Evolutionary conservation across 495 filamentous ascomycete species (phyloP).

Genomic region (Penicillium flavigenum): DNA sequence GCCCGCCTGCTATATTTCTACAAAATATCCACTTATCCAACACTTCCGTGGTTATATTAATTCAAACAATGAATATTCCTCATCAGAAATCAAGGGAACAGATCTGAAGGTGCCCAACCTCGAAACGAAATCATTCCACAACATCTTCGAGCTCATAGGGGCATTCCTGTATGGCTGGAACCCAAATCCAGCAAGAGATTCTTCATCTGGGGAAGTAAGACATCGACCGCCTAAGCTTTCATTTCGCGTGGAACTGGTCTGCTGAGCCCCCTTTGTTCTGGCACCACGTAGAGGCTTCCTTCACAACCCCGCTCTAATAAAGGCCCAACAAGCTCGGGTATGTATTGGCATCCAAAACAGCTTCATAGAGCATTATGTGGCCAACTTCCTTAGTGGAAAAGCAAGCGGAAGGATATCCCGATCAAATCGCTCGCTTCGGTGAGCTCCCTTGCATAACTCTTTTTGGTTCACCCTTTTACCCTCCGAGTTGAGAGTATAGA

Average conservation of each 20-base stretch:
- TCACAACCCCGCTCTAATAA: conserved; percentile 31
- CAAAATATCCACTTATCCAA: no score
- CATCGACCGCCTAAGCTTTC: conserved; percentile 22
- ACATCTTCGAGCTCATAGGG: conserved; percentile 19
- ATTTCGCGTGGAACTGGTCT: conserved; percentile 15
- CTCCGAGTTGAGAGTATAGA: background rate
- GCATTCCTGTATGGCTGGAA: conserved; percentile 19
- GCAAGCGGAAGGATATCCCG: conserved; percentile 32
- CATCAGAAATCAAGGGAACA: no score
- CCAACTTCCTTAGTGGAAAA: conserved; percentile 33
- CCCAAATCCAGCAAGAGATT: conserved; percentile 9
- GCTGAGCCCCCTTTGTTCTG: conserved; percentile 21
- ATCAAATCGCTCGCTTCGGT: conserved; percentile 32
- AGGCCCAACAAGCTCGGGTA: conserved; percentile 24
- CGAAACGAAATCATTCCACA: conserved; percentile 8
- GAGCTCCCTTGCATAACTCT: background rate
- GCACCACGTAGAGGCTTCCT: conserved; percentile 35
- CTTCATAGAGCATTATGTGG: conserved; percentile 36
- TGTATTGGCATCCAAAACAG: conserved; percentile 9
- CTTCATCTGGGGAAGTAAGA: conserved; percentile 19
- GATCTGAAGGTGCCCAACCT: background rate
- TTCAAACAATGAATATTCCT: no score
- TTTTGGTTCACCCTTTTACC: no score
- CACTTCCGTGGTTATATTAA: no score
- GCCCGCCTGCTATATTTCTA: no score